Conservation (phyloP, 2,329 filamentous ascomycete genomes). For the Trichoderma sp. region DNA sequence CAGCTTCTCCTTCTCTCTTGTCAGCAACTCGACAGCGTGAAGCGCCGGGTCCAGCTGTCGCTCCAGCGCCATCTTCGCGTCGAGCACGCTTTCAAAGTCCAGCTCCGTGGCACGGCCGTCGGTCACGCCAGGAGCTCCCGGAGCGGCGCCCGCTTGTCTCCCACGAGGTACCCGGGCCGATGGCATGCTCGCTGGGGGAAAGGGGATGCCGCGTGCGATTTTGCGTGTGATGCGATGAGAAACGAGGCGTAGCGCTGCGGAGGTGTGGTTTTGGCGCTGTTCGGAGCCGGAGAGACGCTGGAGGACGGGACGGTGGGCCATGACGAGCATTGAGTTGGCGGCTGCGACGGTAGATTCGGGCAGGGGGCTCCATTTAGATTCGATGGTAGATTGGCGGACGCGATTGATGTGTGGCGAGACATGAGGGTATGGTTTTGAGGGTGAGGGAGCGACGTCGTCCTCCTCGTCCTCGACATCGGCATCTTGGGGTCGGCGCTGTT, state of each 20-base stretch:
- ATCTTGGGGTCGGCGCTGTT: constrained; percentile 24
- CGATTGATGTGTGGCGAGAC: constrained; percentile 50
- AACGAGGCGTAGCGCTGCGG: constrained; percentile 54
- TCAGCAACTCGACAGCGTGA: constrained; percentile 61
- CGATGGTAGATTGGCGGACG: constrained; percentile 63
- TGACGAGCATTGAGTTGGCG: constrained; percentile 54
- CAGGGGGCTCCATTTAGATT: constrained; percentile 65
- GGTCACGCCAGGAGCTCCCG: constrained; percentile 29
- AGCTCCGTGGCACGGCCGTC: constrained; percentile 58
- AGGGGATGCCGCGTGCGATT: constrained; percentile 60
- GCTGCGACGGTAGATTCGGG: constrained; percentile 53
- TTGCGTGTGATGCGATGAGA: constrained; percentile 56
- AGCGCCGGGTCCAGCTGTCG: constrained; percentile 59
- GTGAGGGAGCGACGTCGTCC: constrained; percentile 28
- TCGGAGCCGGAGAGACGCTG: constrained; percentile 51
- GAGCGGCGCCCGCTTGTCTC: constrained; percentile 18
- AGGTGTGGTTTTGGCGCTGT: constrained; percentile 51
- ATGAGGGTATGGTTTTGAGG: constrained; percentile 46
- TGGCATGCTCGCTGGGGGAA: constrained; percentile 53
- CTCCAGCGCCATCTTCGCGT: constrained; percentile 57
- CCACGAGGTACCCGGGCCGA: constrained; percentile 24
- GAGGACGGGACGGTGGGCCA: constrained; percentile 61
- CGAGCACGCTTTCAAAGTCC: constrained; percentile 63
- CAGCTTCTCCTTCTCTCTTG: constrained; percentile 55
- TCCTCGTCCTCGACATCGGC: constrained; percentile 24